A percentile compares a stretch with the other conserved stretches of the same genome.
These are phyloP conservation scores for Conoideocrella luteorostrata DNA, from an alignment of 2,329 filamentous ascomycete species.

Conservation along the genomic window DNA sequence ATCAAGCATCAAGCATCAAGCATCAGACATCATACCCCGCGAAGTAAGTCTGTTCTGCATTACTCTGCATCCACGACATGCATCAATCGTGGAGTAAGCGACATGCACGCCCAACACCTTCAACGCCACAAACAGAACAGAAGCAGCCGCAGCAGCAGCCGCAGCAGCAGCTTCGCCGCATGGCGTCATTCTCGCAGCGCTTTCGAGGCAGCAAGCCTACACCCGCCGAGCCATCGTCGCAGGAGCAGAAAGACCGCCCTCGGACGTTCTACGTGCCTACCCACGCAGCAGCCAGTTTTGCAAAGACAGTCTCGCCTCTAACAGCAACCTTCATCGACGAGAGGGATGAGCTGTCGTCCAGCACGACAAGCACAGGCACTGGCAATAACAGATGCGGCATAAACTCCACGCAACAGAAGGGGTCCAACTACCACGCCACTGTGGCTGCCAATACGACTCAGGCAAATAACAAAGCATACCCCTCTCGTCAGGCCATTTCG, in stretches of 20 bases:
- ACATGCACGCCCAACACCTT: not conserved
- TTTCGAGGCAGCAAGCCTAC: slow-evolving; percentile 2
- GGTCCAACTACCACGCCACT: too few relatives aligned
- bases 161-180: slow-evolving; percentile 3
- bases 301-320: slow-evolving; percentile 12
- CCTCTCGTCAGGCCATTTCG: too few relatives aligned
- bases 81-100: slow-evolving; percentile 4
- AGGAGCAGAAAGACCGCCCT: not conserved
- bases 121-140: not conserved
- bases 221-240: not conserved
- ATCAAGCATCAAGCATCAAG: too few relatives aligned
- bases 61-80: too few relatives aligned
- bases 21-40: too few relatives aligned
- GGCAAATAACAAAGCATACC: too few relatives aligned
- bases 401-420: too few relatives aligned
- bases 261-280: slow-evolving; percentile 19
- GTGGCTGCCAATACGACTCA: too few relatives aligned
- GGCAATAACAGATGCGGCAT: too few relatives aligned
- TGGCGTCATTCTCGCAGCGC: slow-evolving; percentile 6
- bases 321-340: slow-evolving; percentile 15
- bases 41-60: too few relatives aligned
- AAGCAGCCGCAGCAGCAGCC: not conserved
- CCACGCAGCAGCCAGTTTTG: slow-evolving; percentile 24
- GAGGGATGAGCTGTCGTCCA: not conserved
- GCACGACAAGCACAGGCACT: not conserved